Base-by-base conservation (phyloP, 805 yeast genomes). In the Kodamaea sagamina region DNA sequence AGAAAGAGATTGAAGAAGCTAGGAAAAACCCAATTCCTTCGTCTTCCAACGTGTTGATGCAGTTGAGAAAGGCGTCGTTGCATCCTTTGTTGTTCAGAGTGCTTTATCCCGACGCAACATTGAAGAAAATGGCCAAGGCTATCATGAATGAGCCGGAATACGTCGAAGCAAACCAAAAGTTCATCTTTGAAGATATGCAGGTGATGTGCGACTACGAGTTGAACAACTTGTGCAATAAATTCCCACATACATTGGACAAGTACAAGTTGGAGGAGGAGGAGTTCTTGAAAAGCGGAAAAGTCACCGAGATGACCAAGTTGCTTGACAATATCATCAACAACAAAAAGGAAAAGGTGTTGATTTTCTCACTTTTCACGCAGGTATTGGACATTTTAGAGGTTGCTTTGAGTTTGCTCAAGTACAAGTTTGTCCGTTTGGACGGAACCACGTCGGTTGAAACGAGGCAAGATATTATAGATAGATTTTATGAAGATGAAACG, bases 391-490 rank as follows among this genome's bases (percentile, higher is more conserved):
- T 93, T 48, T 67, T 93, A 36, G 99, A 93, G 61, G 67, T 71
- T 43, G 86, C 87, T 4, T 65, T 93, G 44, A 77, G 85, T 5
- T 67, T 78, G 26, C 65, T 82, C 56, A 73, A 77, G 12, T 77
- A 86, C 61, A 79, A 84, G 50, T 93, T 87, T 61, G 65, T 92
- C 36, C 74, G 99, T 50, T 68, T 93, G 46, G 99, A 93, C 59
- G 99, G 99, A n/a, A 77, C 77, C 46, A 93, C 99, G 0, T 75
- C 90, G 10, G 99, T 93, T 43, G 97, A 93, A 49, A 82, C 86
- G 19, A 79, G 99, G 59, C 99, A 93, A 63, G 88, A 86, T 45
- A 68, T 92, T 52, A 92, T 93, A 53, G 99, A 93, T 67, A 80
- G 79, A 52, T 93, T 86, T 59, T 84, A 89, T 56, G 89, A 86